These are phyloP conservation scores for Penicillium freii DNA, from an alignment of 2,329 filamentous ascomycete species.

Conservation along the genomic window DNA sequence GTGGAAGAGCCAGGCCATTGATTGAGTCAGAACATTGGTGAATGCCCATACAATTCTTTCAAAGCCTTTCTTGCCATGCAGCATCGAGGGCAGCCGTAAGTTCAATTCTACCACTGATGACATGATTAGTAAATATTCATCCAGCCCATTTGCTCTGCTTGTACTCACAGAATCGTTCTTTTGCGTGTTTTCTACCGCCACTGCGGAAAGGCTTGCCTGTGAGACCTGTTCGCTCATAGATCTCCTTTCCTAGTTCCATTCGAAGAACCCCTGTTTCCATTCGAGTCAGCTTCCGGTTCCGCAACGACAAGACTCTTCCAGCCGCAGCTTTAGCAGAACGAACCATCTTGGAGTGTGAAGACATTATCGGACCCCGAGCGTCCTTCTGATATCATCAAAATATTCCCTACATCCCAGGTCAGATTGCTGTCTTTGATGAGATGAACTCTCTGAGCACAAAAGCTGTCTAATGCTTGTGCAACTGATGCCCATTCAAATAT, in stretches of 20 bases:
- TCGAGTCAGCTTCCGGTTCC: background rate
- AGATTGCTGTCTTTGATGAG: background rate
- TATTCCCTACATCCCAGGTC: constrained; percentile 56
- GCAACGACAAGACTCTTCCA: background rate
- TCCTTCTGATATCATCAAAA: constrained; percentile 82
- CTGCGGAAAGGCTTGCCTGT: constrained; percentile 65
- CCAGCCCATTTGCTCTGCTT: background rate
- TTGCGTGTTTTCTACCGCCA: constrained; percentile 61
- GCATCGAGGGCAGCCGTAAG: constrained; percentile 70
- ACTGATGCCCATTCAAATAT: background rate
- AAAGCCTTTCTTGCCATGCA: constrained; percentile 79
- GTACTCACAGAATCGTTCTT: constrained; percentile 69
- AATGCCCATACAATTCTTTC: constrained; percentile 75
- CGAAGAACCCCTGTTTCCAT: constrained; percentile 60
- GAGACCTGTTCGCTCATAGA: constrained; percentile 79
- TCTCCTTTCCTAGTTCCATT: constrained; percentile 75
- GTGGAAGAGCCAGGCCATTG: constrained; percentile 74
- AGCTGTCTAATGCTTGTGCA: background rate
- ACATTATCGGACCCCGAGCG: constrained; percentile 67
- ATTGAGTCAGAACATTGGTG: constrained; percentile 68
- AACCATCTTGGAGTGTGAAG: constrained; percentile 69
- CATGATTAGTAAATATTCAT: constrained; percentile 13
- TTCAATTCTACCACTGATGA: constrained; percentile 70
- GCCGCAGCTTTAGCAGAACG: constrained; percentile 11
- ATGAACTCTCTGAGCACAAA: background rate